Base-by-base conservation (phyloP, 164 flowering plant genomes). In the Vitis riparia region DNA sequence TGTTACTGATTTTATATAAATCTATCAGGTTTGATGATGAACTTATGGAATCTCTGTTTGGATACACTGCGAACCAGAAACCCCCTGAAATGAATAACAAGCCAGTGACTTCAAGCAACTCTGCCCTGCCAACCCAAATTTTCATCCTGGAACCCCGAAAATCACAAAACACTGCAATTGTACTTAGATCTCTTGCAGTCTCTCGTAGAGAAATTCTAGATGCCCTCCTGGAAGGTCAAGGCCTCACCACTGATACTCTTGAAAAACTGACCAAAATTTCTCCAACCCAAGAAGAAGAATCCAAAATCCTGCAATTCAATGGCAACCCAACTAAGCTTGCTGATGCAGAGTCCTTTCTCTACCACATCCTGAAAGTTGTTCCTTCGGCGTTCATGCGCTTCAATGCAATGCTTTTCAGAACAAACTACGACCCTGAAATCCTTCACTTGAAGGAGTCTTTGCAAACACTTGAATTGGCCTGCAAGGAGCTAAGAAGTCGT, bases 31-130 rank as follows among this genome's bases (percentile, higher is more conserved):
- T 91, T 62, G 92, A 93, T 63, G 95, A 83, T 62, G 89, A 86
- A 16, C 86, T 87, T 9, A 93, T 93, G 88, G 97, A 87, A 78
- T 84, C 87, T 15, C 78, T 93, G 55, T 93, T 93, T 68, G 95
- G 97, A 27, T 83, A 74, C 16, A 81, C 82, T 9, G 85, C 90
- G 13, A 78, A 78, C 63, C 73, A 69, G 16, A 88, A 77, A 78
- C 63, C 85, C 30, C 73, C 80, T 3, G 76, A 68, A 52, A 69
- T 53, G 19, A 71, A 23, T 44, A 72, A 19, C 19, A 51, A 8
- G 9, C 14, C 78, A 51, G 11, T 77, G 19, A 69, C 60, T 64
- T 44, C 80, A 17, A 59, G 56, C 63, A 78, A 61, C 32, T 62
- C 86, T 1, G 65, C 75, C 16, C 32, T 79, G 9, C 70, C 85